phyloP scores from a whole-genome alignment of 345 rosid genomes.

The Cardamine occulta region DNA sequence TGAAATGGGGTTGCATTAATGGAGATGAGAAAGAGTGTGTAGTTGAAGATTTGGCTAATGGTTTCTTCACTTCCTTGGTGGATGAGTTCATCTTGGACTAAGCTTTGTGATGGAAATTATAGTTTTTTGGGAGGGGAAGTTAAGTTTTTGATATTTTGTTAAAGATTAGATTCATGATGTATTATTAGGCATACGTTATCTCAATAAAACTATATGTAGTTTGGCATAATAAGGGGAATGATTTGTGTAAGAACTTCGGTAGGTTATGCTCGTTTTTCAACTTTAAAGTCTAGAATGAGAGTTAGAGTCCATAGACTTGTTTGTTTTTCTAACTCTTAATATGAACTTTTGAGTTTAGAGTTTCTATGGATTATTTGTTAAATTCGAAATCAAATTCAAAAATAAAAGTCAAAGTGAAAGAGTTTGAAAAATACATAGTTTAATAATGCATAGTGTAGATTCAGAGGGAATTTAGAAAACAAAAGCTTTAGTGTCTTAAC shows the following conservation, averaged over 20 bases:
- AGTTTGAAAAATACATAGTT: neutral
- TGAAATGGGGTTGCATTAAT: conserved; percentile 45
- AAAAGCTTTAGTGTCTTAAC: neutral
- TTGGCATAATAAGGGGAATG: conserved; percentile 7
- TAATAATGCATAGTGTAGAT: neutral
- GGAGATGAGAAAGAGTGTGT: conserved; percentile 53
- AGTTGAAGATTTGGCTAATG: conserved; percentile 51
- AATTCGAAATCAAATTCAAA: neutral
- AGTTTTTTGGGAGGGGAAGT: neutral
- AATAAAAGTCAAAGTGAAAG: neutral
- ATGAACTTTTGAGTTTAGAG: neutral
- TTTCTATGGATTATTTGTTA: neutral
- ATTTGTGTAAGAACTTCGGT: neutral
- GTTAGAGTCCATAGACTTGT: conserved; percentile 4
- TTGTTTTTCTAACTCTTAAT: conserved; percentile 11
- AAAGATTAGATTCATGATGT: conserved; percentile 28
- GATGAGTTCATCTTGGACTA: conserved; percentile 58
- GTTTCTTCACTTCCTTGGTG: conserved; percentile 55
- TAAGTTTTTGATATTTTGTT: conserved; percentile 29
- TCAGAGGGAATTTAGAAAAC: neutral
- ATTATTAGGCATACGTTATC: conserved; percentile 16
- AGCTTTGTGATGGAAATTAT: conserved; percentile 14
- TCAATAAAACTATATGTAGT: conserved; percentile 37
- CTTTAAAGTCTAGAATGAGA: neutral
- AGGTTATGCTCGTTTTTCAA: neutral